These are phyloP conservation scores for Hypomontagnella submonticulosa DNA, from an alignment of 495 filamentous ascomycete species.

Conservation along the genomic window DNA sequence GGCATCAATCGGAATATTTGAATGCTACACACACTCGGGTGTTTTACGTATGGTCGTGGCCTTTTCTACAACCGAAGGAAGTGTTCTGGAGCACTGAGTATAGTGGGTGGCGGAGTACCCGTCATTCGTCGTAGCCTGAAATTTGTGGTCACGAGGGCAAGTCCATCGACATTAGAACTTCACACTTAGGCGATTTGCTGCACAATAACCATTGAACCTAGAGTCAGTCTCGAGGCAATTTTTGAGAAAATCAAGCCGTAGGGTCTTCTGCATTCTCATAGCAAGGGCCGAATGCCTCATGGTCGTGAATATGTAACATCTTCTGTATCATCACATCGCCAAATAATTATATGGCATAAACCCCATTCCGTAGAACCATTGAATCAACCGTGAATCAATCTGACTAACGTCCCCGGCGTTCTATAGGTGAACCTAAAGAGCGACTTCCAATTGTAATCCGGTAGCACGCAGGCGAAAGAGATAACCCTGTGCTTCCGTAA, in stretches of 20 bases:
- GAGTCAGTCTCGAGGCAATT: slow-evolving; percentile 1
- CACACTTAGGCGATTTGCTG: slow-evolving; percentile 1
- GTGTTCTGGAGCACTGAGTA: background rate
- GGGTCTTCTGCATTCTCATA: slow-evolving; percentile 45
- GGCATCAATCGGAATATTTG: too few relatives aligned
- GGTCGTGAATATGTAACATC: slow-evolving; percentile 37
- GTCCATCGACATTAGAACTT: background rate
- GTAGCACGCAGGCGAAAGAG: slow-evolving; percentile 31
- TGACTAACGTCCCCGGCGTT: slow-evolving; percentile 38
- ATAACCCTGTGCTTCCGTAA: slow-evolving; percentile 26
- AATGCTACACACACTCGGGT: too few relatives aligned
- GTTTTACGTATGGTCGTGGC: too few relatives aligned
- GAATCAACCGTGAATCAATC: slow-evolving; percentile 40
- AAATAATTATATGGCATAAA: slow-evolving; percentile 43
- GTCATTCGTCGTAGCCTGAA: background rate
- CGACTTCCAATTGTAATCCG: slow-evolving; percentile 33
- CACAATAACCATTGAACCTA: background rate
- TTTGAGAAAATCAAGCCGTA: slow-evolving; percentile 30
- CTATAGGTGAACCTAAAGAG: slow-evolving; percentile 41
- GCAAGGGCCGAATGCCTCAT: slow-evolving; percentile 20
- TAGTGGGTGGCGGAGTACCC: background rate
- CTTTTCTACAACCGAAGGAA: background rate
- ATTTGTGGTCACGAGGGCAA: slow-evolving; percentile 9
- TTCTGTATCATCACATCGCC: slow-evolving; percentile 34
- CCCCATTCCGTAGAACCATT: slow-evolving; percentile 48